Percentiles rank a stretch among this genome's conserved stretches.
These are phyloP conservation scores for Tetracladium maxilliforme DNA, from an alignment of 2,329 filamentous ascomycete species.

Conservation along the genomic window DNA sequence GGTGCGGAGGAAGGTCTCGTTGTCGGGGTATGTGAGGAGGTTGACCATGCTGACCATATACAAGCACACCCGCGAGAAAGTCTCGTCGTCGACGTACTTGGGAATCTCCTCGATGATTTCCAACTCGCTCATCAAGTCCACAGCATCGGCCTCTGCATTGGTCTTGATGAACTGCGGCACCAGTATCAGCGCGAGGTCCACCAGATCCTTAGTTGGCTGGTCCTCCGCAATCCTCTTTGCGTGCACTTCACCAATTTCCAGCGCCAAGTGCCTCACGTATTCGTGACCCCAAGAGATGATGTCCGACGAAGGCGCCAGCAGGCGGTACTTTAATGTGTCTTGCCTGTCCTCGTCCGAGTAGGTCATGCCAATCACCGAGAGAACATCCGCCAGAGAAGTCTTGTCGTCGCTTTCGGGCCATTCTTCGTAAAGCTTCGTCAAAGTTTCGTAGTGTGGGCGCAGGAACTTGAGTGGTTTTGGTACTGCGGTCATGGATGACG, in stretches of 20 bases:
- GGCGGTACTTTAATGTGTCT: constrained; percentile 90
- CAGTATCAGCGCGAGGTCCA: constrained; percentile 69
- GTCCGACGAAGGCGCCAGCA: constrained; percentile 80
- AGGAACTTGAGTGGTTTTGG: constrained; percentile 98
- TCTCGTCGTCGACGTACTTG: constrained; percentile 84
- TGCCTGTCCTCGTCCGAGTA: constrained; percentile 92
- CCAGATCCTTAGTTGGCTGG: constrained; percentile 68
- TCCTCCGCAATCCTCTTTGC: constrained; percentile 77
- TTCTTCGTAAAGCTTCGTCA: constrained; percentile 76
- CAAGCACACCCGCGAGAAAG: constrained; percentile 80
- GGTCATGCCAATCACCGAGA: constrained; percentile 97
- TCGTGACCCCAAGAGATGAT: constrained; percentile 97
- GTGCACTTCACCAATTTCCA: constrained; percentile 94
- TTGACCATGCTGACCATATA: constrained; percentile 99
- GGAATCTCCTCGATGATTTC: constrained; percentile 92
- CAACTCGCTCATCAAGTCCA: constrained; percentile 90
- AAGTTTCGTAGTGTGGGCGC: constrained; percentile 83
- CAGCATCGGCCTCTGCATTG: constrained; percentile 95
- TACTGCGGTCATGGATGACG: constrained; percentile 97
- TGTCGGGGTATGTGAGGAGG: constrained; percentile 91
- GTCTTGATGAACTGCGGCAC: constrained; percentile 93
- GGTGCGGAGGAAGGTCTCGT: constrained; percentile 85
- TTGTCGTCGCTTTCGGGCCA: constrained; percentile 80
- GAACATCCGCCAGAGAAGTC: constrained; percentile 80
- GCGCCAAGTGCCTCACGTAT: constrained; percentile 86